Evolutionary conservation across 768 basidiomycete species (phyloP), one percentile per base, ranked within the genome.

Genomic region (Russula dissimulans): DNA sequence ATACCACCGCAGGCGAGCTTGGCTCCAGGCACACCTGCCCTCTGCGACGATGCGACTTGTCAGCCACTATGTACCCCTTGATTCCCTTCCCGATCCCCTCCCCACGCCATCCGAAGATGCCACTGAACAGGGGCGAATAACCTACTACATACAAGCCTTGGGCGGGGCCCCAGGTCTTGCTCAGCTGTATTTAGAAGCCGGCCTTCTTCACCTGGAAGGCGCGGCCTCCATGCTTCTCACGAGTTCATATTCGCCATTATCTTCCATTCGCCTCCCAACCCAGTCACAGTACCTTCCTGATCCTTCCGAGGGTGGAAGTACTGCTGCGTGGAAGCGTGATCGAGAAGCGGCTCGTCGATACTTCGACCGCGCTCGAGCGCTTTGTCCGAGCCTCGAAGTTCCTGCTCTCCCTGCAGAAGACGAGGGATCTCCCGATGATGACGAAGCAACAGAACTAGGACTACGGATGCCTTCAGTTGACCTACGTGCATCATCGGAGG

Each of bases 121-220:
- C 71, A 76, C 14, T 61, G 36, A 76, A 29, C 78, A 77, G 4
- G 86, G 84, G 18, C 83, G 81, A 1, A 67, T 73, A 32, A 71
- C 75, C 0, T 91, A 91, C 71, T 86, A 85, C 67, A 65, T 84
- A 41, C 79, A 83, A 46, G 81, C 81, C 53, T 72, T 91, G 8
- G 89, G 89, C 26, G 87, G 88, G 36, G 66, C 76, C n/a, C 68
- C 70, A 17, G 86, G 85, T 0, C 75, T 91, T 2, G 89, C 86
- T 1, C 85, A 83, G 59, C 81, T 91, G 9, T 91, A 89, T 71
- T 74, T 88, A 6, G 87, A 89, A 70, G 86, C 86, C 5, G 89
- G 89, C 3, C 76, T 90, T 31, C 80, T 91, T 34, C 82, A 91
- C 68, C 77, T 91, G n/a, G 89, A 91, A 70, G 89, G 89, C 7